Evolutionary conservation across 2,329 filamentous ascomycete genomes (phyloP).

Genomic region (Stagonosporopsis vannaccii): DNA sequence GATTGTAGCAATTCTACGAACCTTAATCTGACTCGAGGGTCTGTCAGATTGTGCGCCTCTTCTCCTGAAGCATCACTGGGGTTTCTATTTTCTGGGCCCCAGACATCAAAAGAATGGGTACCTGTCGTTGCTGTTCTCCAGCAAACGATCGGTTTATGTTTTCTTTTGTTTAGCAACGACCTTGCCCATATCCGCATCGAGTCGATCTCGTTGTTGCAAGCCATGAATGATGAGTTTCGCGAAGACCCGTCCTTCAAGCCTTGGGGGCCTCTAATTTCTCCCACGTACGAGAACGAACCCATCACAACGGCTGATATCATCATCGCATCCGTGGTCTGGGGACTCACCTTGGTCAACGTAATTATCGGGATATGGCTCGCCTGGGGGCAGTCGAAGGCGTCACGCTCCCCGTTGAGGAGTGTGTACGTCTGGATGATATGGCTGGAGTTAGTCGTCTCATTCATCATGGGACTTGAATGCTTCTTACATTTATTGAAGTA

Average conservation of each 20-base stretch:
- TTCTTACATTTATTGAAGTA: conserved; percentile 45
- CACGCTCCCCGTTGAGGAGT: conserved; percentile 43
- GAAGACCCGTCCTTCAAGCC: conserved; percentile 27
- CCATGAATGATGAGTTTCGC: conserved; percentile 30
- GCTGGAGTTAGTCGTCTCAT: conserved; percentile 55
- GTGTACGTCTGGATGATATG: conserved; percentile 59
- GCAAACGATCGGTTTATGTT: background rate
- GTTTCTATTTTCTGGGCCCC: conserved; percentile 21
- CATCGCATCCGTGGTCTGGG: conserved; percentile 42
- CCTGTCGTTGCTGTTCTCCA: conserved; percentile 1
- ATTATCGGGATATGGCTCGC: conserved; percentile 45
- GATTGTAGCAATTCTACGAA: conserved; percentile 18
- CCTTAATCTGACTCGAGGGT: conserved; percentile 29
- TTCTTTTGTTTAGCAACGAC: conserved; percentile 1
- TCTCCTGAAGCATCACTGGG: conserved; percentile 25
- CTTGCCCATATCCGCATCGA: conserved; percentile 1
- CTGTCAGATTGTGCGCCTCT: conserved; percentile 18
- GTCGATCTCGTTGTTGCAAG: conserved; percentile 1
- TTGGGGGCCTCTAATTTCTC: conserved; percentile 38
- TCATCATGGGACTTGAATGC: conserved; percentile 53
- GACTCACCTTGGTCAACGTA: conserved; percentile 36
- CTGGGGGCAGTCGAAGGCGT: conserved; percentile 35
- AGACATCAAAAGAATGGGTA: conserved; percentile 21
- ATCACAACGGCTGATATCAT: conserved; percentile 43
- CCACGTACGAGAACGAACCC: conserved; percentile 30